Base-by-base conservation (phyloP, 768 basidiomycete genomes). In the Pulveroboletus frians region DNA sequence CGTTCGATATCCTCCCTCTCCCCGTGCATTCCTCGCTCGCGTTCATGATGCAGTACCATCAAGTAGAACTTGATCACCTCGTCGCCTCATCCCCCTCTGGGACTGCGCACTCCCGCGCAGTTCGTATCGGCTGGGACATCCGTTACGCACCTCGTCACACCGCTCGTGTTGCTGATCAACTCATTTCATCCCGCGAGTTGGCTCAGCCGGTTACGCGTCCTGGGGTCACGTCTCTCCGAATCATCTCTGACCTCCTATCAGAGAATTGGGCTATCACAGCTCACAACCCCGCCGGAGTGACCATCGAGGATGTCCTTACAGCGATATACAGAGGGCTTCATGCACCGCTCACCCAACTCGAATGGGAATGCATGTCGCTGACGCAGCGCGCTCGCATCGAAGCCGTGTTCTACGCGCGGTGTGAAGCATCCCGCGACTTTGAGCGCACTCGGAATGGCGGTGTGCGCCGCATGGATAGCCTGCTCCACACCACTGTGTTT, bases 41-140 rank as follows among this genome's bases (percentile, higher is more conserved):
- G 23, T 6, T 26, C 23, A 4, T 26, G n/a, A 61, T 55, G 56
- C 51, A 52, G 20, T 46, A 48, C 29, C 62, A 61, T 5, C 27
- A 1, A 30, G 51, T 55, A 23, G 29, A 5, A 10, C 47, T 69
- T 14, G 58, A 54, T 27, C 23, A 51, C 13, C 55, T 67, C 7
- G 49, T 67, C 50, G 29, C 35, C 7, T 43, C 54, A 2, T 21
- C 55, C 8, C 27, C 49, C 27, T 38, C 53, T 9, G 57, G 61
- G 17, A 47, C 56, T 3, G 49, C 41, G 9, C 11, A 50, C 48
- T 39, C 26, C 15, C 46, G 13, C 23, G 53, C 50, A n/a, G 50
- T 57, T 41, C 62, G 58, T 9, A 49, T 80, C 32, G 50, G 72
- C 14, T 83, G 80, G 80, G 79, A 83, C 58, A 38, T 78, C 38